Conservation (phyloP, 768 basidiomycete genomes). For the Auriscalpium vulgare region DNA sequence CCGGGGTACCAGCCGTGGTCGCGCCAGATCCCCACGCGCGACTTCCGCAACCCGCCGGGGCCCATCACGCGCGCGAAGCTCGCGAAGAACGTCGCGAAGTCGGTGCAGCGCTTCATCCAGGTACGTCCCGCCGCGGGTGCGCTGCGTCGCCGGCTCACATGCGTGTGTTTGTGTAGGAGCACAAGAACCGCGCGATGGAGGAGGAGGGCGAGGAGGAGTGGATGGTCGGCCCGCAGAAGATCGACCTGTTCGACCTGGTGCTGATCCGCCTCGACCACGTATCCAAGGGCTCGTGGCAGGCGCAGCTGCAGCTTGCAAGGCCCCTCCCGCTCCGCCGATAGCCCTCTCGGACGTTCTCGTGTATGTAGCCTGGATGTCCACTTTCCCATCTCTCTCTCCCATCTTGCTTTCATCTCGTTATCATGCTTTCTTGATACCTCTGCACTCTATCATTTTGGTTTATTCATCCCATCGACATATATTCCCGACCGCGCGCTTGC, state of each 20-base stretch:
- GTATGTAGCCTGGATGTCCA: too few relatives aligned
- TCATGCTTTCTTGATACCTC: too few relatives aligned
- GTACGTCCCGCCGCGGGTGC: conserved; percentile 27
- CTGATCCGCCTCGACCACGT: conserved; percentile 79
- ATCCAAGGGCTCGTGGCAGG: conserved; percentile 78
- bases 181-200: conserved; percentile 45
- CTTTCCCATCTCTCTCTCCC: too few relatives aligned
- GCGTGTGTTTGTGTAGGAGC: conserved; percentile 31
- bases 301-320: conserved; percentile 50
- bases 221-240: conserved; percentile 49
- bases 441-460: too few relatives aligned
- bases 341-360: too few relatives aligned
- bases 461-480: too few relatives aligned
- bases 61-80: conserved; percentile 72
- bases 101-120: conserved; percentile 58
- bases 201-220: conserved; percentile 54
- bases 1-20: conserved; percentile 74
- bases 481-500: too few relatives aligned
- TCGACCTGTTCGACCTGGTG: conserved; percentile 58
- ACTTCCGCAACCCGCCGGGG: conserved; percentile 70
- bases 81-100: conserved; percentile 74
- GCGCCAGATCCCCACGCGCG: conserved; percentile 74
- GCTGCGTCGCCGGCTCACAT: neutral
- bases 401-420: too few relatives aligned
- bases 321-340: too few relatives aligned